Base-by-base conservation (phyloP, 345 rosid species). In the Eucalyptus grandis region DNA sequence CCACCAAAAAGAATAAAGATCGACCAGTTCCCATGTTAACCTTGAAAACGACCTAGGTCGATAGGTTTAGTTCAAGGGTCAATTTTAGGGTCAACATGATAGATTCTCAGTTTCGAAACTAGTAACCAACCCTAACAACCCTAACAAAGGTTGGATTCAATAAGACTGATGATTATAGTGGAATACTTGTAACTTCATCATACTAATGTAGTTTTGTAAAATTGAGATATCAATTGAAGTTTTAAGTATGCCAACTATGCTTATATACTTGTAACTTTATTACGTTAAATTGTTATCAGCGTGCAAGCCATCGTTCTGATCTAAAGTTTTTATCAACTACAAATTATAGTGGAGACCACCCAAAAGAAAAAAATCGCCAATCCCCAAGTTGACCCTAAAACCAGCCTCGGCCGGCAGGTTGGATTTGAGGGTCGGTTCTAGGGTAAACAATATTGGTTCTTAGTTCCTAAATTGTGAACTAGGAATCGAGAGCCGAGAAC, bases 141-240 rank as follows among this genome's bases (percentile, higher is more conserved):
- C 9, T 0, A 31, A 31, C n/a, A 15, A 53, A 13, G 40, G 0
- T 1, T 31, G 1, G 2, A 67, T 16, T 9, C 22, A 67, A 67
- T 67, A 31, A 67, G 2, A 8, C 6, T 67, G 6, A 67, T 67
- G 22, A 31, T 67, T 67, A 31, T 67, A 31, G 80, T 31, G 40
- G 11, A 17, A 67, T 67, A 31, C 6, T n/a, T 67, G 2, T 15
- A 31, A 65, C 17, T 65, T 65, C 21, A 65, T n/a, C 9, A 62
- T 62, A 30, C 2, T n/a, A 0, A 65, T 65, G 77, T 67, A 31
- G 43, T 67, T 67, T 3, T 31, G 19, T 16, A 67, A 69, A 69
- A 7, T 15, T 4, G 24, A 16, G 81, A 69, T 69, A 31, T 31
- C 81, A 69, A 31, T 69, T 15, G 80, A 67, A 67, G 43, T 31